phyloP scores from a whole-genome alignment of 176 grass and related monocot species.

The Cenchrus purpureus region DNA sequence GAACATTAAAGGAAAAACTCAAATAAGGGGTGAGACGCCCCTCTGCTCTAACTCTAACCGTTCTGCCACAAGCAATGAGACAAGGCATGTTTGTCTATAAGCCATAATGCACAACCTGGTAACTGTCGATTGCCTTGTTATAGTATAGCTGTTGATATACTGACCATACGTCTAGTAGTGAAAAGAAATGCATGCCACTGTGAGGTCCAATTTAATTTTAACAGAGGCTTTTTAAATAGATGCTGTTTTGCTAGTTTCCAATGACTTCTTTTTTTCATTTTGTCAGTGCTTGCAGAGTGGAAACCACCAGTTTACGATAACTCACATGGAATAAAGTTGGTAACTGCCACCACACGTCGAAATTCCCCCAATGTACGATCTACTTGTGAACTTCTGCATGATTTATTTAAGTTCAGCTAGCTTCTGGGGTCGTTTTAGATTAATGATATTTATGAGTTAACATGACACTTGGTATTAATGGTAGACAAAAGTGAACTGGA shows the following conservation, averaged over 20 bases:
- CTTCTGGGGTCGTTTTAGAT: background rate
- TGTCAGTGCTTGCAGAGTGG: slow-evolving; percentile 97
- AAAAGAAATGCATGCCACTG: background rate
- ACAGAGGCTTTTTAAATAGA: background rate
- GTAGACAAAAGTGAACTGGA: background rate
- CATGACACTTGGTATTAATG: background rate
- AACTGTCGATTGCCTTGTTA: background rate
- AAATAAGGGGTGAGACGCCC: background rate
- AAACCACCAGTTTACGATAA: slow-evolving; percentile 99
- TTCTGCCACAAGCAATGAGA: background rate
- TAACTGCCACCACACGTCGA: slow-evolving; percentile 90
- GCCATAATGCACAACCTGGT: background rate
- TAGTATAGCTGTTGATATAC: slow-evolving; percentile 6
- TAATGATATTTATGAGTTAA: no score
- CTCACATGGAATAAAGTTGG: slow-evolving; percentile 87
- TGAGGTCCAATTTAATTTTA: slow-evolving; percentile 4
- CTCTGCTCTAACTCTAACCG: background rate
- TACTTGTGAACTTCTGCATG: background rate
- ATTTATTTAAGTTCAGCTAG: slow-evolving; percentile 12
- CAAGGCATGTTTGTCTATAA: background rate
- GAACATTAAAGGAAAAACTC: background rate
- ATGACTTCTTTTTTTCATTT: slow-evolving; percentile 36
- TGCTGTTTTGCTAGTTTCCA: slow-evolving; percentile 36
- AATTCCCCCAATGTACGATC: slow-evolving; percentile 95
- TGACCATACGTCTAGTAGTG: background rate